phyloP scores from a whole-genome alignment of 2,329 filamentous ascomycete species.

The Thelonectria discophora region DNA sequence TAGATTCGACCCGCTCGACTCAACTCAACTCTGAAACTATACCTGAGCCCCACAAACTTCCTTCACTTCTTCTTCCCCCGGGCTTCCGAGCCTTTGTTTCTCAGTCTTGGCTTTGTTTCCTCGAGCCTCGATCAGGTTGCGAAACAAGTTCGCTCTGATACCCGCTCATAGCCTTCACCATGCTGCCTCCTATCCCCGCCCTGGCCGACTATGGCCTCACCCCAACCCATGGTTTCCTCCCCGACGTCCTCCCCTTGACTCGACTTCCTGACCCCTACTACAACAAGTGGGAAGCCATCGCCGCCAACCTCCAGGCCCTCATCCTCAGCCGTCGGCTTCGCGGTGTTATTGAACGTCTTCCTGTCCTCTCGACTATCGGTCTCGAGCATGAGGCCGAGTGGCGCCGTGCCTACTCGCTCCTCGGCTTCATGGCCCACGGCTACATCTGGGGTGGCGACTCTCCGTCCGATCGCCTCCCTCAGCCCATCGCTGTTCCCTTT shows the following conservation, averaged over 20 bases:
- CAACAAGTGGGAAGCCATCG: slow-evolving; percentile 90
- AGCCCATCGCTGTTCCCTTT: slow-evolving; percentile 84
- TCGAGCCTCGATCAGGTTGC: neutral
- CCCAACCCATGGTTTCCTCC: slow-evolving; percentile 84
- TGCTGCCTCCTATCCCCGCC: slow-evolving; percentile 69
- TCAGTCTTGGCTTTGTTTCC: slow-evolving; percentile 10
- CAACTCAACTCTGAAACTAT: slow-evolving; percentile 25
- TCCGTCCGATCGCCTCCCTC: slow-evolving; percentile 81
- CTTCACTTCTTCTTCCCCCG: slow-evolving; percentile 31
- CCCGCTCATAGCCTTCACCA: slow-evolving; percentile 37
- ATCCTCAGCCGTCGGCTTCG: slow-evolving; percentile 86
- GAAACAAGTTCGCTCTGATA: neutral
- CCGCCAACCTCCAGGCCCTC: slow-evolving; percentile 85
- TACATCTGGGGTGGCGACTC: slow-evolving; percentile 96
- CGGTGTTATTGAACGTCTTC: slow-evolving; percentile 80
- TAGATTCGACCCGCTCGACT: neutral
- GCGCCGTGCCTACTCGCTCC: slow-evolving; percentile 89
- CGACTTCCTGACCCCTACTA: slow-evolving; percentile 90
- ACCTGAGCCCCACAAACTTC: slow-evolving; percentile 31
- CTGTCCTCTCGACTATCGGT: slow-evolving; percentile 82
- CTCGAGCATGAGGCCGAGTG: slow-evolving; percentile 89
- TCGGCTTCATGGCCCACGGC: slow-evolving; percentile 91
- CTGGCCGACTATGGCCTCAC: slow-evolving; percentile 85
- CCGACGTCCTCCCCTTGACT: slow-evolving; percentile 80
- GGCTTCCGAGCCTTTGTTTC: slow-evolving; percentile 24